These are phyloP conservation scores for Diaporthe eres DNA, from an alignment of 2,329 filamentous ascomycete species.

Conservation along the genomic window DNA sequence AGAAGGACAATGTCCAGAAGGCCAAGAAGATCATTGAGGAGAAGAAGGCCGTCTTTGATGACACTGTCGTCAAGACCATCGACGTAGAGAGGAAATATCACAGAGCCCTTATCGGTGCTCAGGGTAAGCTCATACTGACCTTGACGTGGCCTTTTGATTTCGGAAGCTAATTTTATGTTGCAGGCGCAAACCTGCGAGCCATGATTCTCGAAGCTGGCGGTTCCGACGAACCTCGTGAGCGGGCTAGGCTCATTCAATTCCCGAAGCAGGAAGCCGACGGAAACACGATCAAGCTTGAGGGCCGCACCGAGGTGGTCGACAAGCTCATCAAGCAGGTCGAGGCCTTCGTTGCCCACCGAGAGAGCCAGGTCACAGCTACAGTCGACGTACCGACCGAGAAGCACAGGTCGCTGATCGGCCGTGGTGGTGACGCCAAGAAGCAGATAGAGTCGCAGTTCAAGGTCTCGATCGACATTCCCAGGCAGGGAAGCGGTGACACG, in stretches of 20 bases:
- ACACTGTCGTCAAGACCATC: slow-evolving; percentile 86
- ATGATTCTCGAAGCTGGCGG: slow-evolving; percentile 92
- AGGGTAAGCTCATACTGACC: slow-evolving; percentile 74
- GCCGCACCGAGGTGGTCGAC: slow-evolving; percentile 85
- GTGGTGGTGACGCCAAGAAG: slow-evolving; percentile 88
- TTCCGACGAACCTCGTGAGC: slow-evolving; percentile 85
- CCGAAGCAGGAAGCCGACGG: slow-evolving; percentile 89
- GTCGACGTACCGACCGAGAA: slow-evolving; percentile 90
- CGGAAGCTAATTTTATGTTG: slow-evolving; percentile 53
- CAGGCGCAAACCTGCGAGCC: slow-evolving; percentile 86
- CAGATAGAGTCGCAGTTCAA: slow-evolving; percentile 88
- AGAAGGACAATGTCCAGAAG: slow-evolving; percentile 89
- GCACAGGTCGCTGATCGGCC: slow-evolving; percentile 91
- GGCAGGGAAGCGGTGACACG: slow-evolving; percentile 86
- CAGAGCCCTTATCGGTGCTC: slow-evolving; percentile 87
- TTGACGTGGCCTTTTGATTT: neutral
- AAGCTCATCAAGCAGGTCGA: slow-evolving; percentile 89
- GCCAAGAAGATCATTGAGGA: slow-evolving; percentile 92
- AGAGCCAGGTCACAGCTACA: slow-evolving; percentile 83
- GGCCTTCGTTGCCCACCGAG: slow-evolving; percentile 84
- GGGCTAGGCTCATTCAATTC: slow-evolving; percentile 94
- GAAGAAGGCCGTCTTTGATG: slow-evolving; percentile 88
- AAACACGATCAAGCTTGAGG: slow-evolving; percentile 89
- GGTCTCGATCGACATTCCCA: slow-evolving; percentile 90
- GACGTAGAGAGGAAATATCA: slow-evolving; percentile 97